Percentiles rank a stretch among this genome's conserved stretches.
Conservation (phyloP, 208 protist genomes). For the Trypanosoma brucei region DNA sequence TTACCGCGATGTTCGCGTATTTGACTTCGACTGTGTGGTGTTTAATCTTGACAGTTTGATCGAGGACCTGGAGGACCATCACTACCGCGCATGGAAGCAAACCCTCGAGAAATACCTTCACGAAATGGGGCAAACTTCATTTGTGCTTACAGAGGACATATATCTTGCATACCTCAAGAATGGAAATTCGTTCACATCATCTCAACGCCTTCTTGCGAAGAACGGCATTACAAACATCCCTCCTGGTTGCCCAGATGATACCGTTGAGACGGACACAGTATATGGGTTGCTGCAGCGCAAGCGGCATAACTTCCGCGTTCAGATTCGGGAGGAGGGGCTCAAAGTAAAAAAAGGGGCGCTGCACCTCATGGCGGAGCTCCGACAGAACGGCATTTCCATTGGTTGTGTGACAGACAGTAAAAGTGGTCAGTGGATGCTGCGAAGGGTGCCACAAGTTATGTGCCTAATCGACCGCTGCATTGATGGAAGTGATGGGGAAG, state of each 20-base stretch:
- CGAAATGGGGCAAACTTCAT: conserved; percentile 30
- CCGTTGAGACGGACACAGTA: conserved; percentile 42
- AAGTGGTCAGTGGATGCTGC: conserved; percentile 71
- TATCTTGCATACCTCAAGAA: conserved; percentile 85
- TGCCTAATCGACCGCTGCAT: conserved; percentile 69
- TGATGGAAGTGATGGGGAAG: conserved; percentile 68
- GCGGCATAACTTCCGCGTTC: conserved; percentile 52
- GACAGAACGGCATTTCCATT: conserved; percentile 67
- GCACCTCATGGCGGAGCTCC: conserved; percentile 63
- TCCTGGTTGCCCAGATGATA: conserved; percentile 42
- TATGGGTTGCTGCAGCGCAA: conserved; percentile 69
- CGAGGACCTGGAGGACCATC: conserved; percentile 67
- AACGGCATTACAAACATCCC: conserved; percentile 37
- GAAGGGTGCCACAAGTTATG: conserved; percentile 51
- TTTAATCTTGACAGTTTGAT: conserved; percentile 88
- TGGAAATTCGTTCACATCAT: conserved; percentile 50
- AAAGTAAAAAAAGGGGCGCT: conserved; percentile 48
- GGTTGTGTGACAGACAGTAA: conserved; percentile 84
- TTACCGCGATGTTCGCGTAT: conserved; percentile 60
- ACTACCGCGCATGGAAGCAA: conserved; percentile 84
- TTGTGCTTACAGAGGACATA: conserved; percentile 63
- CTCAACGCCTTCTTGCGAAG: conserved; percentile 64
- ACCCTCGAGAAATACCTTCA: conserved; percentile 70
- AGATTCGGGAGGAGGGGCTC: conserved; percentile 47
- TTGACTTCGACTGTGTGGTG: conserved; percentile 88